phyloP scores from a whole-genome alignment of 2,329 filamentous ascomycete genomes.

The Didymella lethalis region DNA sequence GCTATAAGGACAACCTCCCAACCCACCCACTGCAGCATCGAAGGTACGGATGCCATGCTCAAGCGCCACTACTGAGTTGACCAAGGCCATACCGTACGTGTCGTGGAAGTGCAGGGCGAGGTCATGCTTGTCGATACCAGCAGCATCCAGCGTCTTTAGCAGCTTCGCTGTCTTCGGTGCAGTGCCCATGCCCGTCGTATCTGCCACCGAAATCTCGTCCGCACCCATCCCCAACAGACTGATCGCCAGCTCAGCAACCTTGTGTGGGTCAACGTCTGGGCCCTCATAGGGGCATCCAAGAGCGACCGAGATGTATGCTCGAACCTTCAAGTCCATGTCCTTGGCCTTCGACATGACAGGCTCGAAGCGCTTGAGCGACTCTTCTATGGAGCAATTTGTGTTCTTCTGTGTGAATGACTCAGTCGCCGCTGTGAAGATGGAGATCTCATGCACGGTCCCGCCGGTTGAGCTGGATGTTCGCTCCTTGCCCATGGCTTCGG shows the following conservation, averaged over 20 bases:
- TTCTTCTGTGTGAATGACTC: conserved; percentile 83
- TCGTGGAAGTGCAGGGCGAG: conserved; percentile 89
- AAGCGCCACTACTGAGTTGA: conserved; percentile 79
- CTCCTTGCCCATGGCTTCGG: conserved; percentile 43
- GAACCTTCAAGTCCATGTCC: conserved; percentile 69
- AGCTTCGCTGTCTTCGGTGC: conserved; percentile 72
- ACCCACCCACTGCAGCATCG: conserved; percentile 78
- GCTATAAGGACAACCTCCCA: conserved; percentile 86
- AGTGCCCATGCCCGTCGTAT: conserved; percentile 91
- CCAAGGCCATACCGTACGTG: conserved; percentile 85
- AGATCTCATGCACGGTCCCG: conserved; percentile 63
- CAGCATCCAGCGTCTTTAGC: conserved; percentile 69
- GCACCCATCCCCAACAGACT: conserved; percentile 82
- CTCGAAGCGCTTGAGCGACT: conserved; percentile 73
- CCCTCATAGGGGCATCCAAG: conserved; percentile 81
- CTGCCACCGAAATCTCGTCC: conserved; percentile 88
- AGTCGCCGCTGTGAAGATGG: conserved; percentile 83
- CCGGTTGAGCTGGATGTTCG: conserved; percentile 23
- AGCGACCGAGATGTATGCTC: conserved; percentile 77
- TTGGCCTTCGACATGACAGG: conserved; percentile 75
- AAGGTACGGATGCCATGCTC: conserved; percentile 81
- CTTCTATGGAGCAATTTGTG: conserved; percentile 79
- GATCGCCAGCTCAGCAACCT: conserved; percentile 69
- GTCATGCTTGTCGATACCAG: conserved; percentile 73
- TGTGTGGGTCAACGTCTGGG: conserved; percentile 65